phyloP scores from a whole-genome alignment of 1,139 yeast genomes.

The Suhomyces coccinellae region DNA sequence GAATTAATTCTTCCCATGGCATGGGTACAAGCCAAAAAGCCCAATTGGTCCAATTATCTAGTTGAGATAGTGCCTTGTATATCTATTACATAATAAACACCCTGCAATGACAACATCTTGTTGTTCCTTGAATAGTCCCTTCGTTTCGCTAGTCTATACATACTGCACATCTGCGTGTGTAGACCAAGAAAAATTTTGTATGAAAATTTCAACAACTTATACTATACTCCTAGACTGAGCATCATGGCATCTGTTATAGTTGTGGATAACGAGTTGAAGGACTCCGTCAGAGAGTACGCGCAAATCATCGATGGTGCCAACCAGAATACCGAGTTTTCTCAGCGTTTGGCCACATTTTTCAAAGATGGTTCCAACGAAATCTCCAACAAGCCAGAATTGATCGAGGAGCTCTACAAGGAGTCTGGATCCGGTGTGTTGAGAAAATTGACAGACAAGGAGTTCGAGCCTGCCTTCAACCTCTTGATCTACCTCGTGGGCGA shows the following conservation, averaged over 20 bases:
- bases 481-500: conserved; percentile 38
- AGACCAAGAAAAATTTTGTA: conserved; percentile 14
- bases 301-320: conserved; percentile 39
- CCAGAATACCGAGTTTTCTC: conserved; percentile 30
- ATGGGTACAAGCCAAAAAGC: no score
- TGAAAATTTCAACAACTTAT: conserved; percentile 8
- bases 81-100: no score
- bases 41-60: no score
- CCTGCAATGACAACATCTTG: no score
- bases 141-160: no score
- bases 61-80: no score
- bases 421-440: conserved; percentile 26
- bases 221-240: conserved; percentile 3
- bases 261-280: conserved; percentile 46
- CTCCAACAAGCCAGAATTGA: conserved; percentile 31
- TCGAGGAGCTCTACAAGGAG: conserved; percentile 26
- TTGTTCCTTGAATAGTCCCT: no score
- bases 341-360: conserved; percentile 27
- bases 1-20: no score
- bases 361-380: conserved; percentile 27
- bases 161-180: conserved; percentile 8
- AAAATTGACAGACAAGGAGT: conserved; percentile 45
- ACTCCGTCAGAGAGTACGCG: conserved; percentile 44
- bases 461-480: conserved; percentile 48
- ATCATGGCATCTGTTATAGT: conserved; percentile 49